These are phyloP conservation scores for Eimeria maxima DNA, from an alignment of 169 alveolate species.

Conservation along the genomic window DNA sequence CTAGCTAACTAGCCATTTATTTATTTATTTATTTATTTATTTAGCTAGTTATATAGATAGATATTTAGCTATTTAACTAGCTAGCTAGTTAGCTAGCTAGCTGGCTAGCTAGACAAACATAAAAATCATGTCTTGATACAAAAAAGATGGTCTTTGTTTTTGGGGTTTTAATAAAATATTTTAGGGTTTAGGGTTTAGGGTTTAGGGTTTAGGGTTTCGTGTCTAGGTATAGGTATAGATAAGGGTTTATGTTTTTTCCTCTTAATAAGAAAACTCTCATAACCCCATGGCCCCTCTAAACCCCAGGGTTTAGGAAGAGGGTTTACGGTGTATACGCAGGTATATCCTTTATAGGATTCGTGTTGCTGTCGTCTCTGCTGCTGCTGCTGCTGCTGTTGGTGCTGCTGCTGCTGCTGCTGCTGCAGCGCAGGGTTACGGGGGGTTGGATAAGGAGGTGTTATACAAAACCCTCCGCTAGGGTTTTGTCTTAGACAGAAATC, in stretches of 20 bases:
- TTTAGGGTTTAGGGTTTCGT: neutral
- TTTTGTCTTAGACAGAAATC: neutral
- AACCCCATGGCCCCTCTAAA: slow-evolving; percentile 18
- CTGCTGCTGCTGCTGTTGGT: slow-evolving; percentile 26
- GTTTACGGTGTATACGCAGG: neutral
- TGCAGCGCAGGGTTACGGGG: slow-evolving; percentile 10
- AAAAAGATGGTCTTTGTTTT: neutral
- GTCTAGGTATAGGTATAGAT: neutral
- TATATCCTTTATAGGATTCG: neutral
- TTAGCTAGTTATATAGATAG: too few relatives aligned
- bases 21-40: too few relatives aligned
- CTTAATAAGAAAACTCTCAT: neutral
- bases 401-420: slow-evolving; percentile 61
- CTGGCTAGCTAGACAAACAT: neutral
- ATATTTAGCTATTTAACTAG: neutral
- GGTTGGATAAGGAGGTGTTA: slow-evolving; percentile 11
- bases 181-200: neutral
- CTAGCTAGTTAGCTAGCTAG: slow-evolving; percentile 4
- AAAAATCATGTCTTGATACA: neutral
- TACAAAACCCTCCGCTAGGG: neutral
- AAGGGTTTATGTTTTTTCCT: neutral
- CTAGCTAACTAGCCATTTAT: too few relatives aligned
- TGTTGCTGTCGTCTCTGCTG: slow-evolving; percentile 51
- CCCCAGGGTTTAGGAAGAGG: slow-evolving; percentile 31
- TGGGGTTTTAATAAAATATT: neutral